Base-by-base conservation (phyloP, 2,329 filamentous ascomycete species). In the Aaosphaeria pasadenensis region DNA sequence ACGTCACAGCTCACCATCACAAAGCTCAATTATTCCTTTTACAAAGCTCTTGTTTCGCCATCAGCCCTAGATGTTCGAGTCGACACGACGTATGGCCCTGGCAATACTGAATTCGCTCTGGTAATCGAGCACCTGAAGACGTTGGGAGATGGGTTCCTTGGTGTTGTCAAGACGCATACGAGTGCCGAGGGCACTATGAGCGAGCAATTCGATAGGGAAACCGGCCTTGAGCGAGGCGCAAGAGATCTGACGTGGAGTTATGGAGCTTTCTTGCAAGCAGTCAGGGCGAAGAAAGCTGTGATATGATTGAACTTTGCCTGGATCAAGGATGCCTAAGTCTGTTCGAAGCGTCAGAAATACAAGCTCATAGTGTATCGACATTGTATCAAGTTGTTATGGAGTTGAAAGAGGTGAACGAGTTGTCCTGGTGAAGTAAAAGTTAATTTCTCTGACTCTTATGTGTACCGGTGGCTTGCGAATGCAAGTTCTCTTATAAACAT, bases 191-290 rank as follows among this genome's bases (percentile, higher is more conserved):
- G 74, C 1, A 54, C 58, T 9, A 60, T 76, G 61, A 73, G 71
- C 52, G 73, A 76, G 62, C 72, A 75, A 51, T 74, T 76, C 46
- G 70, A 73, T 54, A 56, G 64, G 4, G 59, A 56, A 13, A 72
- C 59, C 6, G 73, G 73, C 5, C 70, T 55, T 43, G 67, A 72
- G 64, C 56, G 62, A 4, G 73, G 72, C 1, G 73, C 73, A 30
- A 54, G 53, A 24, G 71, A 76, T 56, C 52, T 75, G 61, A 75
- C 73, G 4, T 75, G 73, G 73, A 74, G 71, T 49, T 75, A 75
- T 54, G 72, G 71, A 5, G 69, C 70, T 1, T 73, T 75, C 49
- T 48, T 75, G 51, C 55, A 64, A 49, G 72, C 72, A 5, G 63
- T 63, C 33, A 58, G 70, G 49, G 71, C 67, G 29, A 63, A 72